A percentile compares a stretch with the other conserved stretches of the same genome.
These are phyloP conservation scores for Solanum pimpinellifolium DNA, from an alignment of 257 asterid species.

Conservation along the genomic window DNA sequence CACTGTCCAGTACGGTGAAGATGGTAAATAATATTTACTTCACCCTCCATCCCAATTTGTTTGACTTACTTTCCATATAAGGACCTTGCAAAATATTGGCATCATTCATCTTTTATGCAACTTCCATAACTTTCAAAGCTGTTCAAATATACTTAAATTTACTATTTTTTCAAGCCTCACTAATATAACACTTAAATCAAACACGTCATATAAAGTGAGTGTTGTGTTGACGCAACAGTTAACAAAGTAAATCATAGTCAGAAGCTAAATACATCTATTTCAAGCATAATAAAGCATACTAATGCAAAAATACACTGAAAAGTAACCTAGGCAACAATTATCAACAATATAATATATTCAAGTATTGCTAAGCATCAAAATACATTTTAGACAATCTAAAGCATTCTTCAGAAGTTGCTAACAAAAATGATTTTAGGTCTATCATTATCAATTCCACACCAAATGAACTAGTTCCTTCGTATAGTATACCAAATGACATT, in stretches of 20 bases:
- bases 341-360: neutral
- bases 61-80: neutral
- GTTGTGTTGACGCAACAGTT: neutral
- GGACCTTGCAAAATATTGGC: neutral
- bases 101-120: neutral
- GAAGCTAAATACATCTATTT: neutral
- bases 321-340: neutral
- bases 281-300: neutral
- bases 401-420: neutral
- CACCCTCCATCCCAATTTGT: neutral
- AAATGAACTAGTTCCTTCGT: neutral
- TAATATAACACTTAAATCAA: neutral
- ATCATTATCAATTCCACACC: neutral
- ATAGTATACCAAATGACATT: neutral
- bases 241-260: neutral
- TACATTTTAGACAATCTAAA: neutral
- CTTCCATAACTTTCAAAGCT: neutral
- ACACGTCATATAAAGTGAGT: neutral
- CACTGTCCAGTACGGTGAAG: neutral
- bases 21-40: neutral
- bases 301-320: neutral
- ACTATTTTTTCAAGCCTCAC: neutral
- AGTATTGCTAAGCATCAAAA: neutral
- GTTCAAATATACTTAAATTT: neutral
- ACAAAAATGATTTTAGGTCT: neutral